Base-by-base conservation (phyloP, 192 early-diverging fungal genomes). In the Diversispora eburnea region DNA sequence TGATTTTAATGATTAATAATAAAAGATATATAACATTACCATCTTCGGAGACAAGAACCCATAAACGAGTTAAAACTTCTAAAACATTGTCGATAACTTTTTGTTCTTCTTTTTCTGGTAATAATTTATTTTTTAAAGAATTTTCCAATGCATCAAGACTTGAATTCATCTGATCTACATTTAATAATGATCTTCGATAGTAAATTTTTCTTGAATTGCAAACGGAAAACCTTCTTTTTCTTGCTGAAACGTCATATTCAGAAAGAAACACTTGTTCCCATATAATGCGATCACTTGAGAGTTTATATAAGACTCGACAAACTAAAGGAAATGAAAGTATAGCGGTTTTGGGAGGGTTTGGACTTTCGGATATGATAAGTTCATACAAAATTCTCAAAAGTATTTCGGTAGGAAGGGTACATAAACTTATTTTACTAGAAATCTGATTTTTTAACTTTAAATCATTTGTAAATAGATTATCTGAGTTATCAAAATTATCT, bases 141-240 rank as follows among this genome's bases (percentile, higher is more conserved):
- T 6, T 12, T 67, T 67, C 66, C 10, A 67, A 52, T 15, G 5
- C 4, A 3, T 43, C 13, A 22, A 67, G 13, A 49, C 48, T 52
- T 7, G 66, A 67, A 52, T 67, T 0, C 48, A 67, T 67, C 7
- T 1, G 12, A 52, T 49, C 46, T 52, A 54, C n/a, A 67, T 49
- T 52, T 67, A 52, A 52, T 6, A 33, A 10, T 39, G 66, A 54
- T 52, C 66, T 19, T 52, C 48, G 46, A 42, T 52, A 67, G 43
- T 22, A 67, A 67, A 67, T 67, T 54, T 67, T 67, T 67, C 66
- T 49, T 13, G 52, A 67, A 67, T 67, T 67, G 51, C 66, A 67
- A 15, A 51, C 15, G 3, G 6, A 2, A 67, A 67, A 67, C 9
- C 66, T 17, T 33, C 66, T 17, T 67, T 67, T 67, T 67, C 66